These are phyloP conservation scores for Plectosphaerella cucumerina DNA, from an alignment of 2,329 filamentous ascomycete species.

Conservation along the genomic window DNA sequence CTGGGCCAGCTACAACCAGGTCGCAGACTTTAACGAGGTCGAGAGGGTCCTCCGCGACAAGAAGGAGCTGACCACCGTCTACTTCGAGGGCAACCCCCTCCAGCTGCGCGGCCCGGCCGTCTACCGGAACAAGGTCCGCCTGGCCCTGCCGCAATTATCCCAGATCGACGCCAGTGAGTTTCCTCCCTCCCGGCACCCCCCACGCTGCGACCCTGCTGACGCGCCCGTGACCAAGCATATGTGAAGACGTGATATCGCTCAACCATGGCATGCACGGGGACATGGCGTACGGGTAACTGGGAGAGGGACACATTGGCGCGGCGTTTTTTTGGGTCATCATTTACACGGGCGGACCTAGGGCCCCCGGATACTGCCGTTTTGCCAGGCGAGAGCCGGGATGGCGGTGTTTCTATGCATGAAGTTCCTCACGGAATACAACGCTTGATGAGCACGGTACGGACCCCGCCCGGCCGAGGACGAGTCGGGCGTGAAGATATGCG, in stretches of 20 bases:
- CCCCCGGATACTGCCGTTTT: no score
- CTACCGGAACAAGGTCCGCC: slow-evolving; percentile 88
- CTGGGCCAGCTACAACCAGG: slow-evolving; percentile 88
- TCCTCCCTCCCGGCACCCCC: not conserved
- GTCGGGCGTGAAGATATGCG: no score
- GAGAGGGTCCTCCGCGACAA: slow-evolving; percentile 77
- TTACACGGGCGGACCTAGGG: not conserved
- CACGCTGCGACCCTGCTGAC: slow-evolving; percentile 2
- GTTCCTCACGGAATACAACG: no score
- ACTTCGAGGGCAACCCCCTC: slow-evolving; percentile 92
- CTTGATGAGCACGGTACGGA: no score
- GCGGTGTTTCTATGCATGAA: no score
- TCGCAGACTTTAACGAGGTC: slow-evolving; percentile 77
- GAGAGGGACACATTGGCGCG: not conserved
- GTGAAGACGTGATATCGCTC: slow-evolving; percentile 10
- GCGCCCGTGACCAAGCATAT: slow-evolving; percentile 5
- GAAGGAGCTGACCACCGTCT: slow-evolving; percentile 78
- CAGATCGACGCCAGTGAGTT: slow-evolving; percentile 97
- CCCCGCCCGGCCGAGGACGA: no score
- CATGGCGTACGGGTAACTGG: not conserved
- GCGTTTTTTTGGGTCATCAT: slow-evolving; percentile 1
- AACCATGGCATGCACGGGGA: not conserved
- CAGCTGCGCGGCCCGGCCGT: slow-evolving; percentile 75
- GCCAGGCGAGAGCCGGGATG: no score
- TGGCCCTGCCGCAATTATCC: slow-evolving; percentile 80